Base-by-base conservation (phyloP, 2,329 filamentous ascomycete genomes). In the Verticillium alfalfae region DNA sequence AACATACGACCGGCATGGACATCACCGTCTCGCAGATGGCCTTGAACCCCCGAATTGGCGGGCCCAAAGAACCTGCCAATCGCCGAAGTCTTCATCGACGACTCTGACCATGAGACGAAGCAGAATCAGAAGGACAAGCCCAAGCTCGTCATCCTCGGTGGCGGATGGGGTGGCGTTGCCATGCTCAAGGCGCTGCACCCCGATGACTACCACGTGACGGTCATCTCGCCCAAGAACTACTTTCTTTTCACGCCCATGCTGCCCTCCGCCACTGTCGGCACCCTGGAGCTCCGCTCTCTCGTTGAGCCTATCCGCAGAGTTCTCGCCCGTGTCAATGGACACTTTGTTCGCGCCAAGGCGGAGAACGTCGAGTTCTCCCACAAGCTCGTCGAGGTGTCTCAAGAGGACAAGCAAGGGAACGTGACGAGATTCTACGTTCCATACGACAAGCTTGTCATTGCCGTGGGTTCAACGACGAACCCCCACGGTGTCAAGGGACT, bases 161-260 rank as follows among this genome's bases (percentile, higher is more conserved):
- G 93, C 16, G 95, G 95, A 55, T 99, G 95, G 95, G 95, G 93
- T 60, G 92, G 92, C 69, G 91, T 99, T 64, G 92, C 94, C 5
- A 79, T 99, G 63, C 78, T 99, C 67, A 99, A 99, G 78, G 89
- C 92, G 65, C 77, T 99, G 65, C 90, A 94, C 65, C 89, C 93
- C 0, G 92, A 93, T 13, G 92, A 97, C 69, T 99, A 97, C 72
- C 93, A 99, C 75, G 89, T 99, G 67, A 98, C 94, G 5, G 90
- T 99, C 45, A 89, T 99, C 54, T 96, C 93, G 13, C 94, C 95
- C 0, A 90, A 90, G 39, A 98, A 98, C 70, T 97, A 98, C 78
- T 99, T 99, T 78, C 79, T 99, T 37, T 99, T 99, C 75, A 99
- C 95, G 2, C 95, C 95, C 0, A 98, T 99, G 93, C 82, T 99